Evolutionary conservation across 805 yeast species (phyloP), one percentile per base, ranked within the genome.

Genomic region (Pichia membranifaciens): DNA sequence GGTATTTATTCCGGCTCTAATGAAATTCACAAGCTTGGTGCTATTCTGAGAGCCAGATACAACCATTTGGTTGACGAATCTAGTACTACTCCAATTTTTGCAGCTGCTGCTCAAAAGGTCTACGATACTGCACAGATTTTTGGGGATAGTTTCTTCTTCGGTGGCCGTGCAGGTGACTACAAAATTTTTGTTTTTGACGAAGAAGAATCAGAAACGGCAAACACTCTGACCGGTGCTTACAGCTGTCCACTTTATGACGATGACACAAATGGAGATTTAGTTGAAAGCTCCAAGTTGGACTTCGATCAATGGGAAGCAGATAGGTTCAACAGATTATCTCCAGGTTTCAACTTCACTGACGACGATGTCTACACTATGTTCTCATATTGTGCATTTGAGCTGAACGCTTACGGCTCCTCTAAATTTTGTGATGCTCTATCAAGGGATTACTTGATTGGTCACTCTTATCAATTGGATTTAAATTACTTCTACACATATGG

Each of bases 391-490:
- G 40, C 25, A 5, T 37, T 37, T 37, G 40, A 37, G 21, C 9
- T 18, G 25, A 37, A 37, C 23, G 40, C 40, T 17, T 17, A 15
- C 15, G 40, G 40, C 15, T 8, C 18, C 6, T 37, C 40, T 4
- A 37, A 37, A 18, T 37, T 37, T 18, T 37, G 40, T 37, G 40
- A 37, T 37, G 40, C 28, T 37, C 15, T 37, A 8, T 37, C 25
- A 18, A 16, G 4, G 8, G 13, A 37, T 5, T 17, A 13, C 9
- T 37, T 18, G 28, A 37, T 37, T 37, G n/a, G 15, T 18, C 4
- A 15, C 10, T 23, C 25, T 3, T 37, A 37, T 37, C 28, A 37
- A 8, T 20, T 15, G 6, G 40, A 37, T 37, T 18, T 37, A 6
- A 9, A 9, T 37, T 5, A 6, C 9, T 18, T 17, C 25, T 37